phyloP scores from a whole-genome alignment of 2,329 filamentous ascomycete species.

The Xylaria sp. region DNA sequence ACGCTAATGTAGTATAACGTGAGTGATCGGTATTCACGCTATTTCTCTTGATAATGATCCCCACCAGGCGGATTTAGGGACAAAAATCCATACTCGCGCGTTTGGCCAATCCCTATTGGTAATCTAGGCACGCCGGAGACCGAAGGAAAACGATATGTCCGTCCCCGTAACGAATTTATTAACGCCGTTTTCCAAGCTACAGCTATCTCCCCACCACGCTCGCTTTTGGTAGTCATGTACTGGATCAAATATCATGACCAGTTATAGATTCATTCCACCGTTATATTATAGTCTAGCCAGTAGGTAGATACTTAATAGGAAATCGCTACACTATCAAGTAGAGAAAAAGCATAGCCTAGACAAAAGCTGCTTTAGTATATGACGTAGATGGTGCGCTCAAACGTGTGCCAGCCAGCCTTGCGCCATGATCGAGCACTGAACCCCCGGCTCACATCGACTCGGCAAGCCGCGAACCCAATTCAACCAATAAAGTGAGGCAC shows the following conservation, averaged over 20 bases:
- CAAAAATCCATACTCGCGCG: background rate
- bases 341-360: background rate
- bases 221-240: background rate
- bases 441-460: background rate
- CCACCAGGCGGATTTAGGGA: slow-evolving; percentile 5
- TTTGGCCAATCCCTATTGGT: background rate
- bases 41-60: background rate
- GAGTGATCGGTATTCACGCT: background rate
- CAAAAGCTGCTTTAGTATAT: background rate
- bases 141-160: slow-evolving; percentile 8
- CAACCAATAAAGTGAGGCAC: background rate
- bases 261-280: background rate
- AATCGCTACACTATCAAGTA: background rate
- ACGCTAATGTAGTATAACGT: background rate
- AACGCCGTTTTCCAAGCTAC: background rate
- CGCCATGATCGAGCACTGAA: background rate
- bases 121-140: background rate
- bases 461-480: background rate
- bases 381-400: background rate
- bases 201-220: background rate
- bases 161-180: background rate
- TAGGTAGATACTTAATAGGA: background rate
- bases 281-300: background rate
- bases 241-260: background rate
- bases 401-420: background rate